Evolutionary conservation across 768 basidiomycete genomes (phyloP).

Genomic region (Termitomyces sp.): DNA sequence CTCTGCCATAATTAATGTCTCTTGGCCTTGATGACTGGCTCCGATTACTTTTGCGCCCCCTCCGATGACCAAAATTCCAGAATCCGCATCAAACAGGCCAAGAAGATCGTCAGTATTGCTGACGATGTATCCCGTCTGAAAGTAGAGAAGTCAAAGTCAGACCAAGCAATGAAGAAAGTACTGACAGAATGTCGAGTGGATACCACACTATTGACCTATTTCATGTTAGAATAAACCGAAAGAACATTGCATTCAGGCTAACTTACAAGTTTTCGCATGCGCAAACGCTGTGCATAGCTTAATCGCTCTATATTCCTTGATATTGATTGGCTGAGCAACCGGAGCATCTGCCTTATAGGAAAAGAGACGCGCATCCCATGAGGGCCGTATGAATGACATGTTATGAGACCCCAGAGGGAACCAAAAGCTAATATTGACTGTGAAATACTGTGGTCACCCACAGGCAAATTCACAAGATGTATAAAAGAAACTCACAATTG

Average conservation of each 20-base stretch:
- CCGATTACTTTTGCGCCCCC: slow-evolving; percentile 70
- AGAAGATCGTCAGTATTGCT: slow-evolving; percentile 78
- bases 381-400: slow-evolving; percentile 71
- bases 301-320: slow-evolving; percentile 75
- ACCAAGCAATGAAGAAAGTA: not conserved
- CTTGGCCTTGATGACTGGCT: slow-evolving; percentile 66
- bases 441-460: not conserved
- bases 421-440: slow-evolving; percentile 82
- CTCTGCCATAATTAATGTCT: slow-evolving; percentile 74
- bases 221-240: slow-evolving; percentile 1
- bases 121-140: slow-evolving; percentile 65
- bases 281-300: slow-evolving; percentile 69
- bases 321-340: slow-evolving; percentile 73
- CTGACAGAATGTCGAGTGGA: slow-evolving; percentile 56
- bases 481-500: slow-evolving; percentile 47
- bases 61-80: slow-evolving; percentile 65
- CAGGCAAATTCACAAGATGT: not conserved
- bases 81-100: slow-evolving; percentile 72
- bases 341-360: slow-evolving; percentile 77
- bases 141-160: not conserved
- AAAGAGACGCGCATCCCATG: slow-evolving; percentile 84
- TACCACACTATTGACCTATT: slow-evolving; percentile 64
- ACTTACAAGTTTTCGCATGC: slow-evolving; percentile 66
- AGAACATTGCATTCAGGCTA: not conserved
- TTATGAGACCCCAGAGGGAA: slow-evolving; percentile 73